Evolutionary conservation across 2,329 filamentous ascomycete species (phyloP).

Genomic region (Pleomassaria siparia): DNA sequence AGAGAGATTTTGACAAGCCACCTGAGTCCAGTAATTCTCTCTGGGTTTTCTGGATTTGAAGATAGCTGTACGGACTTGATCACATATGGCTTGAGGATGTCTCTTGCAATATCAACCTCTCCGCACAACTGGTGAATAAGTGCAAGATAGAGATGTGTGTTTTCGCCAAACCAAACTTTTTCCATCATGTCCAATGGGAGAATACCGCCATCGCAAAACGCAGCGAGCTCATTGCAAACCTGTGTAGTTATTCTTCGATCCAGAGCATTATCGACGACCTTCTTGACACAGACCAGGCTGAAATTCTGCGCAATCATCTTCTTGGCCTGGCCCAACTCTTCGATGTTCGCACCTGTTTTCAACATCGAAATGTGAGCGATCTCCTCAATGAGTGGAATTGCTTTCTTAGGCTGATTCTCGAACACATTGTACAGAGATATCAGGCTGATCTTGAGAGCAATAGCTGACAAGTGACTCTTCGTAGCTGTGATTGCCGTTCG

Average conservation of each 20-base stretch:
- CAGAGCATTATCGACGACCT: background rate
- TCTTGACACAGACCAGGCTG: conserved; percentile 1
- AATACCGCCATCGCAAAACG: background rate
- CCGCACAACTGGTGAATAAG: background rate
- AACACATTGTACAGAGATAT: background rate
- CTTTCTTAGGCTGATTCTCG: background rate
- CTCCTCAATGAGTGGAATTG: conserved; percentile 1
- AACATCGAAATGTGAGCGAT: conserved; percentile 1
- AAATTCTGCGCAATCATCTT: background rate
- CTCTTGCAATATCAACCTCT: background rate
- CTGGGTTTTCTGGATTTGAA: background rate
- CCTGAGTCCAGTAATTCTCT: background rate
- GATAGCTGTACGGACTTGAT: background rate
- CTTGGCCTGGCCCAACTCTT: conserved; percentile 4
- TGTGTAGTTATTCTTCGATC: background rate
- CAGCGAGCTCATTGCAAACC: background rate
- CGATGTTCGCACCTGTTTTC: background rate
- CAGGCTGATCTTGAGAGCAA: conserved; percentile 3
- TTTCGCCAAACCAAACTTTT: background rate
- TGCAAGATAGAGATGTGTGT: background rate
- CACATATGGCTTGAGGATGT: background rate
- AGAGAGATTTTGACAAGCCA: background rate
- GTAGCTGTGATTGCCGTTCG: background rate
- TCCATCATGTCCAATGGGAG: background rate
- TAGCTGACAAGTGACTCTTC: conserved; percentile 1